These are phyloP conservation scores for Akanthomyces dipterigenus DNA, from an alignment of 2,329 filamentous ascomycete genomes.

Conservation along the genomic window DNA sequence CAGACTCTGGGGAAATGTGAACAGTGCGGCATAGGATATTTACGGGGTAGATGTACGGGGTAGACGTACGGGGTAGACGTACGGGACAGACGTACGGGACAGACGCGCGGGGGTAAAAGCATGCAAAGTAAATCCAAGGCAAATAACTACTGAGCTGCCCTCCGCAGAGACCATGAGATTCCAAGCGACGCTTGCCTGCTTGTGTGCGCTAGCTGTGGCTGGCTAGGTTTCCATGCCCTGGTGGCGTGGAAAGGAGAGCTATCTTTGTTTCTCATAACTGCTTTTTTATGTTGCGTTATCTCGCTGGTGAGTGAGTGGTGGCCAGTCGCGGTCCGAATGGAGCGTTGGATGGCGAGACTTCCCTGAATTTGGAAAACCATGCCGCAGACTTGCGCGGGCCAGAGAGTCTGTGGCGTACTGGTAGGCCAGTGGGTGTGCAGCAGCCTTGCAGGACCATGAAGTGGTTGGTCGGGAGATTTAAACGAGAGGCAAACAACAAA, in stretches of 20 bases:
- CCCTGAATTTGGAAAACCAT: background rate
- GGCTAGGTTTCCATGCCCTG: too few relatives aligned
- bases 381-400: background rate
- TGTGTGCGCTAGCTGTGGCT: too few relatives aligned
- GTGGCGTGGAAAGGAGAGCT: background rate
- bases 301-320: background rate
- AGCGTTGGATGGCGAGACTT: background rate
- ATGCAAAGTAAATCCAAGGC: background rate
- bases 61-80: background rate
- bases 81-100: background rate
- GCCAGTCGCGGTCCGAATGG: background rate
- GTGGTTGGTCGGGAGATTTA: background rate
- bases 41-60: background rate
- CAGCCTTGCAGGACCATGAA: too few relatives aligned
- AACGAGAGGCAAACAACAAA: background rate
- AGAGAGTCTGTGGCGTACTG: background rate
- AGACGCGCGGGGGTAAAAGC: background rate
- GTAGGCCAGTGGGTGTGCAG: background rate
- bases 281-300: too few relatives aligned
- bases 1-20: background rate
- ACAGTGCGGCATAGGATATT: background rate
- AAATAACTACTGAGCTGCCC: too few relatives aligned
- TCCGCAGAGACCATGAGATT: too few relatives aligned
- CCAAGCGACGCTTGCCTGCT: too few relatives aligned
- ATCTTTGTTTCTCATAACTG: background rate